These are phyloP conservation scores for Pleurotus djamor DNA, from an alignment of 768 basidiomycete species.

Conservation along the genomic window DNA sequence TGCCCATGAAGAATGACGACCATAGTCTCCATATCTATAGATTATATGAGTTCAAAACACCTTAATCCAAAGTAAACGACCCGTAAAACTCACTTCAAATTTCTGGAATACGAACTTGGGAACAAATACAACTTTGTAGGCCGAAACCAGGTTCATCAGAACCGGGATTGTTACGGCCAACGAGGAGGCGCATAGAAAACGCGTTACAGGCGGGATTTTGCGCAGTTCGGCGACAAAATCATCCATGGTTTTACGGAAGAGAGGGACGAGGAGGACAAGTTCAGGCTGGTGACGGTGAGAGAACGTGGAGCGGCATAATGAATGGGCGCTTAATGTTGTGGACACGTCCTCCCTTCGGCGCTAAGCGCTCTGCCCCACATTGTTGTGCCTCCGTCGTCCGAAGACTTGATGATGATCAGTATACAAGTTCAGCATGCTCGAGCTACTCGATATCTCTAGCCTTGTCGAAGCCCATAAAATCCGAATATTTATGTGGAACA, in stretches of 20 bases:
- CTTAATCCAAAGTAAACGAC: not conserved
- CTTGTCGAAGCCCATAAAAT: no score
- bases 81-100: slow-evolving; percentile 46
- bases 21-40: slow-evolving; percentile 69
- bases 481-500: no score
- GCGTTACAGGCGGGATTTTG: slow-evolving; percentile 84
- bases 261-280: not conserved
- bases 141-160: slow-evolving; percentile 49
- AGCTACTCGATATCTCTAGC: no score
- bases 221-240: slow-evolving; percentile 57
- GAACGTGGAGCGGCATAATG: no score
- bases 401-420: no score
- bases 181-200: slow-evolving; percentile 62
- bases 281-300: not conserved
- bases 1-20: slow-evolving; percentile 74
- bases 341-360: no score
- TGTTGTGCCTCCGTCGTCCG: no score
- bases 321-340: no score
- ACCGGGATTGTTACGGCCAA: slow-evolving; percentile 58
- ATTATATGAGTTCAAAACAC: not conserved
- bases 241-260: slow-evolving; percentile 29
- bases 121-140: slow-evolving; percentile 56
- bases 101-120: slow-evolving; percentile 37
- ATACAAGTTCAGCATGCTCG: no score
- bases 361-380: no score